Conservation (phyloP, 2,329 filamentous ascomycete species). For the Clarireedia paspali region DNA sequence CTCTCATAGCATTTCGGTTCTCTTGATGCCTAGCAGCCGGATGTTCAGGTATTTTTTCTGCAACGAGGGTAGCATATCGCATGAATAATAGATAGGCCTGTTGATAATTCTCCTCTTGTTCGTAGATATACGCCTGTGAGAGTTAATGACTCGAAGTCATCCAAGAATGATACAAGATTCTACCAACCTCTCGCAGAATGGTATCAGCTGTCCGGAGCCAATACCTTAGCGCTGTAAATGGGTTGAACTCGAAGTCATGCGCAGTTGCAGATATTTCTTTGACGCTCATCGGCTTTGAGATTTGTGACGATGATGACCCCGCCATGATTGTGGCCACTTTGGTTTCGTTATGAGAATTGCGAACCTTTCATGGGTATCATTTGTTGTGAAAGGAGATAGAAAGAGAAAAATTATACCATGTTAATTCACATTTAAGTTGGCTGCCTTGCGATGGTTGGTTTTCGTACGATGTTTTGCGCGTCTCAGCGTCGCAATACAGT, state of each 20-base stretch:
- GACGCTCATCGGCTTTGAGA: slow-evolving; percentile 54
- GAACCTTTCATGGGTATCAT: neutral
- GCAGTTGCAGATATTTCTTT: slow-evolving; percentile 72
- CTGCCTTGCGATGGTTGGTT: no score
- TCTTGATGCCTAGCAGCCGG: slow-evolving; percentile 64
- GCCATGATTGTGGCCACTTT: slow-evolving; percentile 19
- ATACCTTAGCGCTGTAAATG: slow-evolving; percentile 65
- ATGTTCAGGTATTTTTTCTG: slow-evolving; percentile 67
- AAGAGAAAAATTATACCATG: neutral
- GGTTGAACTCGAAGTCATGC: slow-evolving; percentile 73
- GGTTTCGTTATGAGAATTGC: neutral
- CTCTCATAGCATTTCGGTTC: slow-evolving; percentile 43
- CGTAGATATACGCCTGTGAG: slow-evolving; percentile 70
- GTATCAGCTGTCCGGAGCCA: slow-evolving; percentile 78
- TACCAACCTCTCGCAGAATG: slow-evolving; percentile 67
- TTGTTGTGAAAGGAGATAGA: neutral
- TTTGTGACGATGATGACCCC: slow-evolving; percentile 18
- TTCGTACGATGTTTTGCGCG: no score
- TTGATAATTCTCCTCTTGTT: slow-evolving; percentile 76
- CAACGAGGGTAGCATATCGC: slow-evolving; percentile 76
- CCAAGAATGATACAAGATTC: neutral
- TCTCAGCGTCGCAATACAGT: no score
- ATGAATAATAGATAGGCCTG: slow-evolving; percentile 89
- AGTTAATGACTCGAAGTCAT: slow-evolving; percentile 6
- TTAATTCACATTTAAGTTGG: no score